These are phyloP conservation scores for Furcasterigmium furcatum DNA, from an alignment of 2,329 filamentous ascomycete species.

Conservation along the genomic window DNA sequence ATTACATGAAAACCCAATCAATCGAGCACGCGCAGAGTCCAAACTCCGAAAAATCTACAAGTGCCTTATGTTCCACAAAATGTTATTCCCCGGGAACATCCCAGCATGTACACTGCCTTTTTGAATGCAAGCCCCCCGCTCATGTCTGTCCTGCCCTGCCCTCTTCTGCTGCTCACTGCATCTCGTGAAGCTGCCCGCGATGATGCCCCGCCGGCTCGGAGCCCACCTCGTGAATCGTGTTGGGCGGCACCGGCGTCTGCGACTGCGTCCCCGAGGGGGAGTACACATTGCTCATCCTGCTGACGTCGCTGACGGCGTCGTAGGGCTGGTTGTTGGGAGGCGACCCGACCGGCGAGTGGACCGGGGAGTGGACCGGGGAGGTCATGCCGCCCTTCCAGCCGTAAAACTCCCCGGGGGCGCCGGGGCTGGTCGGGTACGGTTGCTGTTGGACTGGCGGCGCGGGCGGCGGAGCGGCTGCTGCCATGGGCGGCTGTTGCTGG, in stretches of 20 bases:
- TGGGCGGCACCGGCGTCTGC: neutral
- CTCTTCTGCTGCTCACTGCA: neutral
- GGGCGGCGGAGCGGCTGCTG: neutral
- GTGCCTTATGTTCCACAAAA: too few relatives aligned
- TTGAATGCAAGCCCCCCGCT: too few relatives aligned
- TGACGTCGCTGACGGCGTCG: neutral
- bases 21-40: too few relatives aligned
- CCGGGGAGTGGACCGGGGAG: neutral
- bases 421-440: neutral
- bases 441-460: neutral
- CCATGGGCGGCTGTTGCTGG: neutral
- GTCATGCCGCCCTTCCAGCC: neutral
- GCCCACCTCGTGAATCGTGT: neutral
- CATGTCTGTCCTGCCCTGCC: neutral
- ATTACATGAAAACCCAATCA: too few relatives aligned
- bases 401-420: neutral
- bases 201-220: neutral
- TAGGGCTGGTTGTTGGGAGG: neutral
- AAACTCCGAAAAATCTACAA: too few relatives aligned
- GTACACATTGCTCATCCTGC: neutral
- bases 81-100: too few relatives aligned
- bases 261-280: neutral
- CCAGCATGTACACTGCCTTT: too few relatives aligned
- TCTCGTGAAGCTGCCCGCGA: neutral
- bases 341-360: neutral